Percentiles rank a stretch among this genome's conserved stretches.
Evolutionary conservation across 805 yeast species (phyloP).

Genomic region (Diddensiella caesifluorescens): DNA sequence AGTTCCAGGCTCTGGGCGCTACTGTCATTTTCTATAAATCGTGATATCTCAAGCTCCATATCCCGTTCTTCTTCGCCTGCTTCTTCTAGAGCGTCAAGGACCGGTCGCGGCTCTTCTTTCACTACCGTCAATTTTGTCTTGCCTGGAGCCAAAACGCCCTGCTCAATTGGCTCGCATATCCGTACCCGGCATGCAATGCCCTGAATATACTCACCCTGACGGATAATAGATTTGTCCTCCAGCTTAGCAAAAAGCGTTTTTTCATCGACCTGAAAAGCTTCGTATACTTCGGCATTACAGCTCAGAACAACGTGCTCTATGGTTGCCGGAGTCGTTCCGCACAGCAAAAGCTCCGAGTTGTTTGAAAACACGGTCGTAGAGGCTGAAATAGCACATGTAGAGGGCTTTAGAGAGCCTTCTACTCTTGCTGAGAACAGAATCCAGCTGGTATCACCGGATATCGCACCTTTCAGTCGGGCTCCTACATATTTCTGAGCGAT

Average conservation of each 20-base stretch:
- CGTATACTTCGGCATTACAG: conserved; percentile 46
- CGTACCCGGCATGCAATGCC: conserved; percentile 46
- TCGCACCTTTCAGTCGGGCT: no score
- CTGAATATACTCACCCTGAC: conserved; percentile 41
- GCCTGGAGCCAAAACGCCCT: conserved; percentile 46
- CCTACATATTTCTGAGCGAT: conserved; percentile 13
- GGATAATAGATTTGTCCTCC: conserved; percentile 30
- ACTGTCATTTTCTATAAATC: conserved; percentile 18
- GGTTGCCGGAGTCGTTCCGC: conserved; percentile 15
- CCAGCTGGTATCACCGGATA: no score
- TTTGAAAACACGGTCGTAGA: not conserved
- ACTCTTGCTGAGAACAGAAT: conserved; percentile 11
- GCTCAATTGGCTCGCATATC: conserved; percentile 68
- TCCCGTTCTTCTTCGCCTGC: conserved; percentile 6
- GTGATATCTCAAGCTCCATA: conserved; percentile 22
- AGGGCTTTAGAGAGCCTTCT: conserved; percentile 11
- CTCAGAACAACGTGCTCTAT: conserved; percentile 40
- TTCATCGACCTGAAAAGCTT: conserved; percentile 35
- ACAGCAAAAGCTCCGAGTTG: conserved; percentile 16
- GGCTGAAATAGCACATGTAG: conserved; percentile 11
- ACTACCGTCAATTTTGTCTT: conserved; percentile 52
- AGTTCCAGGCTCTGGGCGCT: conserved; percentile 1
- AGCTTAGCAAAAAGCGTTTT: conserved; percentile 33
- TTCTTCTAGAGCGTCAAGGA: not conserved
- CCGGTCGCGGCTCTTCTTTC: conserved; percentile 23